Base-by-base conservation (phyloP, 2,329 filamentous ascomycete genomes). In the Huntiella abstrusa region DNA sequence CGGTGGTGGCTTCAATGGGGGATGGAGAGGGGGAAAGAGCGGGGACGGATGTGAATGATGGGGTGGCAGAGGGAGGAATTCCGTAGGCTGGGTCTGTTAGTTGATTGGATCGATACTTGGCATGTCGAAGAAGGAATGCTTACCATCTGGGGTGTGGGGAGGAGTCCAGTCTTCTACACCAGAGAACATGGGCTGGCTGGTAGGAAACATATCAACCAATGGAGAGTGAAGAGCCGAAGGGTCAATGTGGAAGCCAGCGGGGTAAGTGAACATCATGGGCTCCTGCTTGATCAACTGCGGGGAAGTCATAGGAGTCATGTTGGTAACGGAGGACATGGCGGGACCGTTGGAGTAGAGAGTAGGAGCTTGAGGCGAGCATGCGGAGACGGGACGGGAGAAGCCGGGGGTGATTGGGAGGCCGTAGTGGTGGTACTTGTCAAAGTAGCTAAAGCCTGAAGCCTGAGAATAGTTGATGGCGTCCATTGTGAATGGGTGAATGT, bases 191-290 rank as follows among this genome's bases (percentile, higher is more conserved):
- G 79, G 78, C 63, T 84, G 83, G 60, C 87, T 68, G n/a, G 85
- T 92, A 52, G 82, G 79, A 49, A 92, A 64, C 52, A 85, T 66
- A 52, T 86, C 83, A 61, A 72, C 80, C 52, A 80, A 80, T 44
- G 88, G 85, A 70, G 85, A 94, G 66, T 83, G 85, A 81, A 28
- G 84, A 80, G 2, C 82, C 79, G 17, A 87, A 94, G 55, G 95
- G 71, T 40, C 86, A 82, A 42, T 87, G 87, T 16, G 47, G 43
- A 8, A 16, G 32, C 19, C 22, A 28, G 19, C 84, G 63, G 79
- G 83, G 53, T 76, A 71, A 54, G 80, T 75, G 28, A 64, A 62
- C 51, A 82, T 73, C 54, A 86, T 80, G 12, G 83, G 84, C 61
- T 93, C 82, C 53, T 93, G 64, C 56, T 85, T 69, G 56, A 80